Evolutionary conservation across 768 basidiomycete genomes (phyloP).

Genomic region (Leccinum variicolor): DNA sequence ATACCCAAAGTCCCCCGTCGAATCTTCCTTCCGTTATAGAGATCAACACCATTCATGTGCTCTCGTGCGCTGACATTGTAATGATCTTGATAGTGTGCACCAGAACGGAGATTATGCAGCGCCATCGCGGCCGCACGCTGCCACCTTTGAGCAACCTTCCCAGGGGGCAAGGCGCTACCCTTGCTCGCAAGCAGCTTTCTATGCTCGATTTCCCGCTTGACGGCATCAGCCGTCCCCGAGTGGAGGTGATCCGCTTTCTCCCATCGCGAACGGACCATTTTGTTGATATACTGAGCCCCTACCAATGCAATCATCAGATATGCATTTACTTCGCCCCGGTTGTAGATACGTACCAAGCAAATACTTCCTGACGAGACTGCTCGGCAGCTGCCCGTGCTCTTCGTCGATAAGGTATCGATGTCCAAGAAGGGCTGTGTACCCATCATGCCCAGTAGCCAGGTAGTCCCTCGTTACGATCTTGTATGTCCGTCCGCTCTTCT

Average conservation of each 20-base stretch:
- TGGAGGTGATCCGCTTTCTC: slow-evolving; percentile 36
- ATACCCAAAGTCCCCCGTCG: slow-evolving; percentile 33
- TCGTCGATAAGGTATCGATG: slow-evolving; percentile 76
- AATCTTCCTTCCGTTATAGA: slow-evolving; percentile 56
- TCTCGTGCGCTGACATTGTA: slow-evolving; percentile 61
- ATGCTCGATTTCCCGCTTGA: slow-evolving; percentile 47
- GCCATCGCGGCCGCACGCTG: slow-evolving; percentile 41
- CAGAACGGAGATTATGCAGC: slow-evolving; percentile 45
- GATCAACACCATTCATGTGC: slow-evolving; percentile 78
- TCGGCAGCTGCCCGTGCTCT: slow-evolving; percentile 78
- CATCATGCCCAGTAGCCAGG: slow-evolving; percentile 82
- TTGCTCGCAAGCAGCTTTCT: slow-evolving; percentile 29
- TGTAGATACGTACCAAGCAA: slow-evolving; percentile 56
- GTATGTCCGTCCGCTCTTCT: slow-evolving; percentile 57
- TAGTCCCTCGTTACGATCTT: slow-evolving; percentile 85
- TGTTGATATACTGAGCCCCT: slow-evolving; percentile 78
- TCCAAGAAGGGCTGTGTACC: slow-evolving; percentile 65
- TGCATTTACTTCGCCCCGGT: not conserved
- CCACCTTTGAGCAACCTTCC: slow-evolving; percentile 43
- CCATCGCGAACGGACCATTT: slow-evolving; percentile 42
- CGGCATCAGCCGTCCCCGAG: slow-evolving; percentile 40
- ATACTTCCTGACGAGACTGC: slow-evolving; percentile 77
- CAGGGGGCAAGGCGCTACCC: slow-evolving; percentile 4
- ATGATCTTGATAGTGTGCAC: slow-evolving; percentile 53
- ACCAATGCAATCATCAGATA: slow-evolving; percentile 4